phyloP scores from a whole-genome alignment of 106 monocot genomes.

The Dendrobium catenatum region DNA sequence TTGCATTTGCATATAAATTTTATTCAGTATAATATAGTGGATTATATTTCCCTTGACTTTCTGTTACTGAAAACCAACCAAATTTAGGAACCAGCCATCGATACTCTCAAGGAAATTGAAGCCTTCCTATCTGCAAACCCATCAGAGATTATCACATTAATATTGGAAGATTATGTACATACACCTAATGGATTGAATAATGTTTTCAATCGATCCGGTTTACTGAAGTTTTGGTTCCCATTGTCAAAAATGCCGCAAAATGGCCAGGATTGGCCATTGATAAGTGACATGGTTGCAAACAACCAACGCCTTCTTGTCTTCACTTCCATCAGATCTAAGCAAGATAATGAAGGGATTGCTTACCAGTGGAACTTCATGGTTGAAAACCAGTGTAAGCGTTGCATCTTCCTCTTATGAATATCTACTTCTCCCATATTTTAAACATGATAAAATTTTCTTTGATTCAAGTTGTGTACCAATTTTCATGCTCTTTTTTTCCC shows the following conservation, averaged over 20 bases:
- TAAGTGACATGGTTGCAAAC: constrained; percentile 61
- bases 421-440: not conserved
- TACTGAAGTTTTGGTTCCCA: constrained; percentile 76
- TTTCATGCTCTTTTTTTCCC: not conserved
- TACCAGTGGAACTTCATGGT: constrained; percentile 90
- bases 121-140: constrained; percentile 62
- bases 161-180: constrained; percentile 76
- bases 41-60: not conserved
- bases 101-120: constrained; percentile 69
- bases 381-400: constrained; percentile 71
- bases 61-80: not conserved
- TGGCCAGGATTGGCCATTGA: constrained; percentile 69
- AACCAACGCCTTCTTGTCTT: constrained; percentile 71
- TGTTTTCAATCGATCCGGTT: constrained; percentile 52
- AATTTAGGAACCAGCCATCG: constrained; percentile 56
- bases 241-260: constrained; percentile 57
- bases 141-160: constrained; percentile 67
- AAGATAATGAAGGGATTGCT: constrained; percentile 68
- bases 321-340: constrained; percentile 56
- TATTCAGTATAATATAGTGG: not conserved
- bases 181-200: constrained; percentile 69
- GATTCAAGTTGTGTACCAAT: not conserved
- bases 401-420: not conserved
- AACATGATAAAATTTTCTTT: not conserved
- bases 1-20: not conserved